Evolutionary conservation across 768 basidiomycete species (phyloP), one percentile per base, ranked within the genome.

Genomic region (Tricholoma bakamatsutake): DNA sequence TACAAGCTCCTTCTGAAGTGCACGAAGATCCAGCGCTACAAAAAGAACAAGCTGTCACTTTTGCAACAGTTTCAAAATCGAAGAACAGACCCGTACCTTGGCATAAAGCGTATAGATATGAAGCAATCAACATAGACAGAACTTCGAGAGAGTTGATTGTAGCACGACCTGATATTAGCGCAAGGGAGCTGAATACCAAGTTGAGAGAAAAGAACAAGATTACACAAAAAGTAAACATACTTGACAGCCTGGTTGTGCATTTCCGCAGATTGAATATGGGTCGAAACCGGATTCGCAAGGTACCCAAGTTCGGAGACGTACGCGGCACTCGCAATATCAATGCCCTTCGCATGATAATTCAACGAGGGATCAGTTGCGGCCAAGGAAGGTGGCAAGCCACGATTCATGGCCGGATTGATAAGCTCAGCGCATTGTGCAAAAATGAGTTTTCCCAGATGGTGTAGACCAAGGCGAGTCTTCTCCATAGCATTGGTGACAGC

Each of bases 231-330:
- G 27, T 34, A 52, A 5, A 74, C 87, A 57, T 59, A 90, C 88
- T 94, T 94, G 69, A 94, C 81, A 43, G 92, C 88, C 69, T 94
- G 92, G 62, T 94, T 94, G 66, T 92, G 89, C 88, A 93, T 90
- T 72, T 94, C 91, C 1, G 91, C 91, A 1, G 86, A 87, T 63
- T 93, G 90, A 49, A 91, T 83, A 61, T 88, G 86, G 0, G 89
- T 90, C 2, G 87, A 87, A 10, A 93, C 90, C 0, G 92, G 90
- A 72, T 82, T 89, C 17, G 88, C 91, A 24, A 93, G 79, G 64
- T 80, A 85, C 28, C 90, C 91, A 33, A 94, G 80, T 69, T 94
- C 92, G 46, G 85, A 76, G 2, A 85, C 80, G 66, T 94, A 93
- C 0, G 92, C 85, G 8, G 92, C 90, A 5, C 82, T 78, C 42